These are phyloP conservation scores for Fraxinus sp. DNA, from an alignment of 305 asterid genomes.

Conservation along the genomic window DNA sequence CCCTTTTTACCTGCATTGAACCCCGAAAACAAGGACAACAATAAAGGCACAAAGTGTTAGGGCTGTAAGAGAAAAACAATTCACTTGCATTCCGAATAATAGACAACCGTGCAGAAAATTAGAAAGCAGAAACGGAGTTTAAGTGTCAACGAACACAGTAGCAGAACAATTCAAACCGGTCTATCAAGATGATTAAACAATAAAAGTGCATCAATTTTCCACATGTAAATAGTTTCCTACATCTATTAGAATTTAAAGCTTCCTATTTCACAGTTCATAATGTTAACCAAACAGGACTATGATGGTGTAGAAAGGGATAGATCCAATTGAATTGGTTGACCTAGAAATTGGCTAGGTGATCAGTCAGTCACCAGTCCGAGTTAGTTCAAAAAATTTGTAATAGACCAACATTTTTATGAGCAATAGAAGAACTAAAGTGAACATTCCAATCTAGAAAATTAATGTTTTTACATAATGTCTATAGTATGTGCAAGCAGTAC, in stretches of 20 bases:
- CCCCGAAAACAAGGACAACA: not conserved
- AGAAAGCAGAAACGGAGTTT: not conserved
- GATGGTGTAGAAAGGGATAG: not conserved
- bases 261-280: not conserved
- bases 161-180: not conserved
- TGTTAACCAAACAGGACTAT: not conserved
- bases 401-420: not conserved
- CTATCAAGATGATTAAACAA: not conserved
- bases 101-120: not conserved
- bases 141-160: not conserved
- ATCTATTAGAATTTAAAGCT: not conserved
- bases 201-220: not conserved
- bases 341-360: not conserved
- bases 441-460: not conserved
- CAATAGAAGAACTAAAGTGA: not conserved
- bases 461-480: not conserved
- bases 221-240: not conserved
- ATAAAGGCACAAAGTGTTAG: not conserved
- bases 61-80: not conserved
- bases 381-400: not conserved
- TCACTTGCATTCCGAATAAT: not conserved
- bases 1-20: slow-evolving; percentile 40
- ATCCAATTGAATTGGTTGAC: not conserved
- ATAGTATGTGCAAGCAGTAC: not conserved
- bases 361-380: not conserved